Percentiles rank a stretch among this genome's conserved stretches.
These are phyloP conservation scores for Kodamaea lidongshanica DNA, from an alignment of 805 yeast species.

Conservation along the genomic window DNA sequence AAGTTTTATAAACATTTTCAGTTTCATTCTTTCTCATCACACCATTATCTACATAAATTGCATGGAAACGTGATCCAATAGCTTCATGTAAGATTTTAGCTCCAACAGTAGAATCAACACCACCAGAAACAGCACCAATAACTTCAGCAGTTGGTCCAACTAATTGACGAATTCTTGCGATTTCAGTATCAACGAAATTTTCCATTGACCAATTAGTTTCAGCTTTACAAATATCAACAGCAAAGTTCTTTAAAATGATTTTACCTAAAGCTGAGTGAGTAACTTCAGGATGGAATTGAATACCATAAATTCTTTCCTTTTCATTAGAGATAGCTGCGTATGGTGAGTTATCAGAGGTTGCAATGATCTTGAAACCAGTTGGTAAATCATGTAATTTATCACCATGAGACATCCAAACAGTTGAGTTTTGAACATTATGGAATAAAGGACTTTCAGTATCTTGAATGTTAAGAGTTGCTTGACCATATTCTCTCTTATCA, in stretches of 20 bases:
- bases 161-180: conserved; percentile 78
- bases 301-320: conserved; percentile 74
- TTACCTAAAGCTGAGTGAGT: conserved; percentile 94
- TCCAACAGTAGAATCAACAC: conserved; percentile 98
- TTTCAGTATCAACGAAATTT: conserved; percentile 95
- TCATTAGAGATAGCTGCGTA: conserved; percentile 86
- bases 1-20: conserved; percentile 75
- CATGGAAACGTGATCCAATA: conserved; percentile 97
- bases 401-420: conserved; percentile 99
- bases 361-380: conserved; percentile 79
- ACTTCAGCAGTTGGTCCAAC: conserved; percentile 99
- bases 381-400: conserved; percentile 92
- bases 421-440: conserved; percentile 85
- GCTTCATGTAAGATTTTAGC: conserved; percentile 98
- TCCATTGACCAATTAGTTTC: conserved; percentile 94
- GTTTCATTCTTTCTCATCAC: conserved; percentile 95
- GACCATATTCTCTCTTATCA: conserved; percentile 97
- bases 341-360: conserved; percentile 91
- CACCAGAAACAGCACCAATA: conserved; percentile 99
- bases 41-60: conserved; percentile 96
- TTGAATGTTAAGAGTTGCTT: conserved; percentile 77
- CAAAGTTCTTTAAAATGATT: conserved; percentile 81
- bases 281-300: conserved; percentile 99
- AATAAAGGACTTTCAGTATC: conserved; percentile 67
- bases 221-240: conserved; percentile 83